Evolutionary conservation across 2,329 filamentous ascomycete species (phyloP).

Genomic region (Zymoseptoria brevis): DNA sequence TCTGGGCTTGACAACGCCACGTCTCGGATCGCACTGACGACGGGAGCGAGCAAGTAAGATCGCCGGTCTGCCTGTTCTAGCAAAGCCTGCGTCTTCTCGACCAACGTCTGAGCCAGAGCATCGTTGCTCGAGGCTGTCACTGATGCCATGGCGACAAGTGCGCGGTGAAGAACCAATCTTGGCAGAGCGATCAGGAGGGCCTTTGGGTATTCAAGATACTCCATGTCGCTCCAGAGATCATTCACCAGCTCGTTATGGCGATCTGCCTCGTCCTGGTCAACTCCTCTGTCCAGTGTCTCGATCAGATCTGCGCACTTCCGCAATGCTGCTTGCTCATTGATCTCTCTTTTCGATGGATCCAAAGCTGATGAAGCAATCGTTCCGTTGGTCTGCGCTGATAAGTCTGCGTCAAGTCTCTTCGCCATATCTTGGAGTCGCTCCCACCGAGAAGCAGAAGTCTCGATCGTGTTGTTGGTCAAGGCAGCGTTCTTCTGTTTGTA

Average conservation of each 20-base stretch:
- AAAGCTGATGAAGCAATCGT: slow-evolving; percentile 13
- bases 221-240: slow-evolving; percentile 41
- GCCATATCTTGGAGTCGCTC: slow-evolving; percentile 3
- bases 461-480: not conserved
- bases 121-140: slow-evolving; percentile 10
- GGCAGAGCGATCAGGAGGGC: slow-evolving; percentile 32
- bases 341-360: slow-evolving; percentile 20
- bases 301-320: slow-evolving; percentile 16
- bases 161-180: slow-evolving; percentile 31
- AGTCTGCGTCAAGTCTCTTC: not conserved
- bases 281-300: not conserved
- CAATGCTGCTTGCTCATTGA: slow-evolving; percentile 17
- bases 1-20: slow-evolving; percentile 20
- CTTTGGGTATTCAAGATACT: slow-evolving; percentile 41
- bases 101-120: slow-evolving; percentile 4
- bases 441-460: slow-evolving; percentile 5
- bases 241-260: slow-evolving; percentile 15
- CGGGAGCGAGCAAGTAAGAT: slow-evolving; percentile 26
- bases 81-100: slow-evolving; percentile 10
- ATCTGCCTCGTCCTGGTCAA: not conserved
- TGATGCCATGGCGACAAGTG: slow-evolving; percentile 18
- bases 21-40: slow-evolving; percentile 21
- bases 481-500: not conserved
- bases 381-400: slow-evolving; percentile 14
- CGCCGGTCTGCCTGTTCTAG: slow-evolving; percentile 20